These are phyloP conservation scores for Didymella pomorum DNA, from an alignment of 2,329 filamentous ascomycete species.

Conservation along the genomic window DNA sequence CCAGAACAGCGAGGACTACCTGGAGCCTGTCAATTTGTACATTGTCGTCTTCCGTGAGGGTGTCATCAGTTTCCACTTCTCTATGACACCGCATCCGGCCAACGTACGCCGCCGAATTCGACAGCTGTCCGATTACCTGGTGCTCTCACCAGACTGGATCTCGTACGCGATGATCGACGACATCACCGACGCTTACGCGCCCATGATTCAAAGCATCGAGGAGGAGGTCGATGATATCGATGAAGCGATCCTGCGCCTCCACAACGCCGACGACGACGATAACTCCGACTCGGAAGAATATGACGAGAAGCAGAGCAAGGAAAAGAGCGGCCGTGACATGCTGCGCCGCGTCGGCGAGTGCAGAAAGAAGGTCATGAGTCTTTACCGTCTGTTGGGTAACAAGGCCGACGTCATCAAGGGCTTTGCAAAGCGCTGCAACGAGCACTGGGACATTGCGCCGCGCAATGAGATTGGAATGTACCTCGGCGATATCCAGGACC, in stretches of 20 bases:
- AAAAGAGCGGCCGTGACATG: conserved; percentile 75
- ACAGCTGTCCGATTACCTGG: conserved; percentile 91
- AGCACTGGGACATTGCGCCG: conserved; percentile 96
- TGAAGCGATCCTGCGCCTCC: conserved; percentile 84
- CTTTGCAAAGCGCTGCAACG: conserved; percentile 97
- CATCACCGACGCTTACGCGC: conserved; percentile 95
- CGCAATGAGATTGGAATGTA: conserved; percentile 97
- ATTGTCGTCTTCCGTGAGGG: conserved; percentile 96
- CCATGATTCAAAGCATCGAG: conserved; percentile 90
- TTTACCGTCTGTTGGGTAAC: conserved; percentile 91
- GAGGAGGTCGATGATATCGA: conserved; percentile 98
- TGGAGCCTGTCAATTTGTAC: conserved; percentile 97
- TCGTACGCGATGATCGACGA: conserved; percentile 98
- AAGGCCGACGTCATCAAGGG: conserved; percentile 99
- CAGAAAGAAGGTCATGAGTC: conserved; percentile 94
- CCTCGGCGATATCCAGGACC: conserved; percentile 97
- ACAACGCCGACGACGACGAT: conserved; percentile 65
- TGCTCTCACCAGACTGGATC: conserved; percentile 95
- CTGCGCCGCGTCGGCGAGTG: conserved; percentile 90
- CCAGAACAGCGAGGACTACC: conserved; percentile 83
- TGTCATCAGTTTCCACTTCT: conserved; percentile 95
- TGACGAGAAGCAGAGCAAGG: conserved; percentile 49
- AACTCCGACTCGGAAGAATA: conserved; percentile 42
- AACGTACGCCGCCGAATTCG: conserved; percentile 94
- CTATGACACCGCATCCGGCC: conserved; percentile 92